Base-by-base conservation (phyloP, 2,329 filamentous ascomycete genomes). In the Cordyceps javanica region DNA sequence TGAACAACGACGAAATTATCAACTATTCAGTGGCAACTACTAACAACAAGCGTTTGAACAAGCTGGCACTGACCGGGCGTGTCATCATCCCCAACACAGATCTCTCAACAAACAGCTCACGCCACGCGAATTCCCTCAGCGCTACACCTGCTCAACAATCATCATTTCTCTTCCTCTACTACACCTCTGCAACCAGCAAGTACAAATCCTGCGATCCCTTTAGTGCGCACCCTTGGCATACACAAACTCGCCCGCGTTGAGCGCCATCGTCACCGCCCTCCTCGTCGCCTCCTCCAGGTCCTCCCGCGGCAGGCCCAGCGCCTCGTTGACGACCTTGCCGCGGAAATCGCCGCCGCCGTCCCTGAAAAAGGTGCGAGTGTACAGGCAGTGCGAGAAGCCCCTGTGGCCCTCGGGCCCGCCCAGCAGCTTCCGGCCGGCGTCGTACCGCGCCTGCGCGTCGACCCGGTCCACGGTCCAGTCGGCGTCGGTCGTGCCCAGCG, bases 381-480 rank as follows among this genome's bases (percentile, higher is more conserved):
- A 88, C 65, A 89, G 74, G 59, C 77, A 54, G 63, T 75, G 74
- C 2, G 63, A 66, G 61, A 78, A 83, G 0, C 76, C 84, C n/a
- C 63, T 65, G 51, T 54, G 52, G 36, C 1, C 52, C 49, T 9
- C 62, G 71, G 65, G 75, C 5, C 46, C 41, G n/a, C 30, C 79
- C 8, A 87, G 59, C 14, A 64, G 68, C 61, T 73, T 72, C 51
- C 72, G 58, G 0, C 75, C 82, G 2, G 76, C 71, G 41, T 69
- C 66, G 57, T 75, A 81, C 34, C 82, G 74, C 66, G 81, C 69
- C 41, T 71, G 61, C 1, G 73, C 69, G 0, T 67, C 62, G 68
- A 85, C 77, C 8, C 76, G 68, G 1, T 65, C 72, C 57, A 89
- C 76, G 2, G 66, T 75, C 86, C 86, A 90, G 63, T 88, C 85